Conservation (phyloP, 352 stramenopile genomes). For the Sclerospora graminicola region DNA sequence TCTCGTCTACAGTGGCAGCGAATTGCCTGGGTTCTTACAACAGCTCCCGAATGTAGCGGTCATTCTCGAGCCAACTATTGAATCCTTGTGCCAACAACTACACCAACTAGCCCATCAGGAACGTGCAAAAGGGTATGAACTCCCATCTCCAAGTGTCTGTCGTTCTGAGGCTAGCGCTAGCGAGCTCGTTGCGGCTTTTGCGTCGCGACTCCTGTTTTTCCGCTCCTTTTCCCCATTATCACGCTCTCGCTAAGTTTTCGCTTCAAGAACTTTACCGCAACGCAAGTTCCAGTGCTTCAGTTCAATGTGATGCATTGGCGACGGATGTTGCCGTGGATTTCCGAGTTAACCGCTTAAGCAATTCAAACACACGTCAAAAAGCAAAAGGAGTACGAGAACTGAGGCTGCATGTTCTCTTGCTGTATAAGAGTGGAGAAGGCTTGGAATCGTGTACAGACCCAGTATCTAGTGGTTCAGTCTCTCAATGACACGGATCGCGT, state of each 20-base stretch:
- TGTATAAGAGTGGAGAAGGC: too few species aligned
- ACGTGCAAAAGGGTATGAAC: conserved; percentile 23
- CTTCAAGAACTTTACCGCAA: conserved; percentile 54
- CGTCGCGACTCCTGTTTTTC: conserved; percentile 51
- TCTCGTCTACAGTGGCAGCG: conserved; percentile 14
- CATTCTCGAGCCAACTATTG: conserved; percentile 7
- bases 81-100: conserved; percentile 15
- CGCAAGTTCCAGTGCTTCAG: conserved; percentile 59
- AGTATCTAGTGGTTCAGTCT: conserved; percentile 25
- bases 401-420: too few species aligned
- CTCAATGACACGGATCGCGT: conserved; percentile 75
- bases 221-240: conserved; percentile 33
- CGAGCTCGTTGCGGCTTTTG: conserved; percentile 32
- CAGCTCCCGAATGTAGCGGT: conserved; percentile 22
- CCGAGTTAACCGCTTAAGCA: conserved; percentile 35
- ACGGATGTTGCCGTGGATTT: conserved; percentile 77
- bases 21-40: conserved; percentile 11
- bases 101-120: conserved; percentile 25
- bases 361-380: conserved; percentile 41
- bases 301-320: conserved; percentile 83
- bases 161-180: conserved; percentile 2
- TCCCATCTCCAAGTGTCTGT: conserved; percentile 17
- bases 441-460: background rate
- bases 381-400: conserved; percentile 9
- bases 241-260: conserved; percentile 65